phyloP scores from a whole-genome alignment of 768 basidiomycete species.

The Albatrellus ellisii region DNA sequence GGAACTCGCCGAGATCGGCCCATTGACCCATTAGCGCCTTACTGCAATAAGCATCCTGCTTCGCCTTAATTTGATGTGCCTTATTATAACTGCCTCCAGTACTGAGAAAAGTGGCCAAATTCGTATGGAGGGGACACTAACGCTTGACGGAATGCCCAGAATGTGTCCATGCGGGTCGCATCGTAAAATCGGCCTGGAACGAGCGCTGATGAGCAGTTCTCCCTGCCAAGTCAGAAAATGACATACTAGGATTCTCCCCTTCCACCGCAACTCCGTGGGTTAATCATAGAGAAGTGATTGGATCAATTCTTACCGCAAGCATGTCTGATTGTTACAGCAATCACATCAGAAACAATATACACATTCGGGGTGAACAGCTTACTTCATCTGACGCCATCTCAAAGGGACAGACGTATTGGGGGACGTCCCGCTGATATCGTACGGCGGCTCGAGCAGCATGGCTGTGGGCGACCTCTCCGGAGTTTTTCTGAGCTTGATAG shows the following conservation, averaged over 20 bases:
- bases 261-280: too few species aligned
- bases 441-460: slow-evolving; percentile 65
- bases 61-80: slow-evolving; percentile 49
- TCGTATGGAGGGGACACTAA: slow-evolving; percentile 20
- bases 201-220: background rate
- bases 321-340: slow-evolving; percentile 26
- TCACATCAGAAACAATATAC: slow-evolving; percentile 1
- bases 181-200: slow-evolving; percentile 14
- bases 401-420: slow-evolving; percentile 18
- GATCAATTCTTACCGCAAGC: slow-evolving; percentile 34
- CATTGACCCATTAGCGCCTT: slow-evolving; percentile 34
- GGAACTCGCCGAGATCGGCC: slow-evolving; percentile 42
- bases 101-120: slow-evolving; percentile 41
- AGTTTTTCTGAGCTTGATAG: slow-evolving; percentile 66
- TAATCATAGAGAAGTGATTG: background rate
- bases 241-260: slow-evolving; percentile 46
- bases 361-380: slow-evolving; percentile 7
- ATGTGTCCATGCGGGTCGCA: slow-evolving; percentile 54
- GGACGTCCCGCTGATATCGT: slow-evolving; percentile 29
- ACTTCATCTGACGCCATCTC: slow-evolving; percentile 67
- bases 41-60: slow-evolving; percentile 57
- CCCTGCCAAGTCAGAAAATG: background rate
- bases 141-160: slow-evolving; percentile 59
- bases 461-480: slow-evolving; percentile 52
- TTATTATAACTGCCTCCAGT: slow-evolving; percentile 43